Base-by-base conservation (phyloP, 2,329 filamentous ascomycete genomes). In the Aspergillus caelatus region DNA sequence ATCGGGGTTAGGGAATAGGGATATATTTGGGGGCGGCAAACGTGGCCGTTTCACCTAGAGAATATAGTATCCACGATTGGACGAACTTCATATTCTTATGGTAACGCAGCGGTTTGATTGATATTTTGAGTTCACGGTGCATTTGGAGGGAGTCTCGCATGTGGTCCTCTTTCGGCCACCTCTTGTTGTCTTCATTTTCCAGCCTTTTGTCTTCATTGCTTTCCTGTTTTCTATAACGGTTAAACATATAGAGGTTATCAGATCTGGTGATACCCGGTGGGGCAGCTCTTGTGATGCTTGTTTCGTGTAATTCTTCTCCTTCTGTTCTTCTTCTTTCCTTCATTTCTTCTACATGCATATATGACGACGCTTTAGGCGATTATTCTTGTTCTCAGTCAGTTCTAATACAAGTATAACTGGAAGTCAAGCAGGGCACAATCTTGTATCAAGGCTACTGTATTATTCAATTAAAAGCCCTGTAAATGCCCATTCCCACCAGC, bases 401-500 rank as follows among this genome's bases (percentile, higher is more conserved):
- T 54, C 8, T 41, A 55, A 21, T 55, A 34, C 52, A 39, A 39
- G 11, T 19, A n/a, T 34, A n/a, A 32, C 16, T 32, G 28, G 48
- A 52, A n/a, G 16, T 21, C 9, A 10, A 50, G 26, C 19, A 54
- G 19, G 9, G n/a, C 21, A 54, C 30, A 50, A 50, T 19, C 2
- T 19, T 39, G 32, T 21, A 57, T 50, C 30, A 48, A 46, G 12
- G 9, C 21, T 54, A 19, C 43, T 50, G 48, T 52, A 28, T n/a
- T 32, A 28, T 61, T 82, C 76, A 89, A 69, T 86, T 84, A 62
- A 89, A 83, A 30, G 89, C 81, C 67, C 90, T 84, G 83, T 87
- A 94, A 26, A 93, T 74, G 0, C 91, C 91, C 79, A 93, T 82
- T 74, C 88, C 91, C 6, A 88, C 85, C 57, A 94, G 80, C 6